Conservation (phyloP, 768 basidiomycete species). For the Leccinum uliginosum region DNA sequence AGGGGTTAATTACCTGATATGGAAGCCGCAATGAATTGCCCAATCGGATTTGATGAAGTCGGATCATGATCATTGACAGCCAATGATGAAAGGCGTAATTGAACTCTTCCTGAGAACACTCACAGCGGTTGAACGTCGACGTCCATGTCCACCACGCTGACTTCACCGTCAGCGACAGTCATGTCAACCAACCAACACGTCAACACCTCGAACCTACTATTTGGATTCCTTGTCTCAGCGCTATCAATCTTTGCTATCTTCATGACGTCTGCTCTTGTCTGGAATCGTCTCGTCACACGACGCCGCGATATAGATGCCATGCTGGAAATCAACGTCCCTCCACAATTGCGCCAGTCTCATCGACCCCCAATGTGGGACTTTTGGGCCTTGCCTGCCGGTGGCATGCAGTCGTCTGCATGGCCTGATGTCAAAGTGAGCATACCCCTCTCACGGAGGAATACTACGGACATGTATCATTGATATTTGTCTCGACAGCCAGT, state of each 20-base stretch:
- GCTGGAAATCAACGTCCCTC: conserved; percentile 2
- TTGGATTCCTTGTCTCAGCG: conserved; percentile 31
- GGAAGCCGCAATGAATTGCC: background rate
- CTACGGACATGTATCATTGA: background rate
- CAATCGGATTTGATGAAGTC: conserved; percentile 13
- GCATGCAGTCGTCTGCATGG: conserved; percentile 11
- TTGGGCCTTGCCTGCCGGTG: conserved; percentile 8
- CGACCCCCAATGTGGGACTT: conserved; percentile 26
- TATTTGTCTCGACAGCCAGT: conserved; percentile 19
- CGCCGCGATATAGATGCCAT: conserved; percentile 26
- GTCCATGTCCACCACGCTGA: conserved; percentile 21
- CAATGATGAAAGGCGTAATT: background rate
- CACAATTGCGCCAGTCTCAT: background rate
- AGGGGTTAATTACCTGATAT: conserved; percentile 6
- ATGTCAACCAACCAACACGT: background rate
- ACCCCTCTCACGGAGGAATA: conserved; percentile 18
- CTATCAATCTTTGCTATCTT: conserved; percentile 29
- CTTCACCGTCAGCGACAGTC: conserved; percentile 5
- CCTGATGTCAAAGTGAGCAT: conserved; percentile 18
- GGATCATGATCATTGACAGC: background rate
- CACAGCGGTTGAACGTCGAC: conserved; percentile 6
- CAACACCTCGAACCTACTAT: conserved; percentile 25
- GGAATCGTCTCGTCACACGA: conserved; percentile 31
- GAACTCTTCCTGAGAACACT: conserved; percentile 14
- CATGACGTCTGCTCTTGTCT: conserved; percentile 27